phyloP scores from a whole-genome alignment of 805 yeast species.

The Starmerella sp. region DNA sequence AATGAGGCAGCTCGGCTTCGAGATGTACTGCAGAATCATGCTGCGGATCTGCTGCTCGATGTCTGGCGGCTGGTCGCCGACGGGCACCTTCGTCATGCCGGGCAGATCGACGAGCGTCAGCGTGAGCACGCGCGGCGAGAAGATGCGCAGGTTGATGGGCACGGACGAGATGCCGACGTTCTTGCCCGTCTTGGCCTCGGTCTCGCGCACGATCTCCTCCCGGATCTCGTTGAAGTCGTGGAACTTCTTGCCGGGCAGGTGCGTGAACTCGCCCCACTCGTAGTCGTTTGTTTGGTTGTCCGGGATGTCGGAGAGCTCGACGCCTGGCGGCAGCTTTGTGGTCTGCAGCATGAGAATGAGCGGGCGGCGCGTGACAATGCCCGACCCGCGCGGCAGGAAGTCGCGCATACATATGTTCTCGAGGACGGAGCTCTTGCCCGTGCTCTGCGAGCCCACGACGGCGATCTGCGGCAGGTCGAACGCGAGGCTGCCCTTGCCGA shows the following conservation, averaged over 20 bases:
- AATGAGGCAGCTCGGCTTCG: slow-evolving; percentile 90
- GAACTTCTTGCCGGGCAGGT: slow-evolving; percentile 77
- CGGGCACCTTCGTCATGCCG: slow-evolving; percentile 95
- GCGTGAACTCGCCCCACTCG: slow-evolving; percentile 98
- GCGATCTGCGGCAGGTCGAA: slow-evolving; percentile 89
- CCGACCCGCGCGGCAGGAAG: slow-evolving; percentile 84
- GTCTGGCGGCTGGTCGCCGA: slow-evolving; percentile 97
- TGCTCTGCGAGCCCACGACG: slow-evolving; percentile 87
- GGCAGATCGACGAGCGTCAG: slow-evolving; percentile 93
- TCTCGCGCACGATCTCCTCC: slow-evolving; percentile 81
- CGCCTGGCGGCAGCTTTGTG: slow-evolving; percentile 24
- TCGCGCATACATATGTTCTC: slow-evolving; percentile 89
- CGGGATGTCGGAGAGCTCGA: slow-evolving; percentile 19
- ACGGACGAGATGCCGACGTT: slow-evolving; percentile 78
- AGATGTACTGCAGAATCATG: slow-evolving; percentile 82
- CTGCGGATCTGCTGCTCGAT: slow-evolving; percentile 90
- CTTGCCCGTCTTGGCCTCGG: slow-evolving; percentile 64
- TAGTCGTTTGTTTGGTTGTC: slow-evolving; percentile 29
- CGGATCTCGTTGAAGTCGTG: slow-evolving; percentile 82
- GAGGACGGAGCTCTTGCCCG: slow-evolving; percentile 79
- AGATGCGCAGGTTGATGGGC: slow-evolving; percentile 87
- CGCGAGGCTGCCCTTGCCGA: slow-evolving; percentile 89
- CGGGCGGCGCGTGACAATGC: slow-evolving; percentile 86
- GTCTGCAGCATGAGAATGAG: slow-evolving; percentile 71
- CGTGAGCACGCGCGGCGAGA: slow-evolving; percentile 87